These are phyloP conservation scores for Aulographum hederae DNA, from an alignment of 2,329 filamentous ascomycete genomes.

Conservation along the genomic window DNA sequence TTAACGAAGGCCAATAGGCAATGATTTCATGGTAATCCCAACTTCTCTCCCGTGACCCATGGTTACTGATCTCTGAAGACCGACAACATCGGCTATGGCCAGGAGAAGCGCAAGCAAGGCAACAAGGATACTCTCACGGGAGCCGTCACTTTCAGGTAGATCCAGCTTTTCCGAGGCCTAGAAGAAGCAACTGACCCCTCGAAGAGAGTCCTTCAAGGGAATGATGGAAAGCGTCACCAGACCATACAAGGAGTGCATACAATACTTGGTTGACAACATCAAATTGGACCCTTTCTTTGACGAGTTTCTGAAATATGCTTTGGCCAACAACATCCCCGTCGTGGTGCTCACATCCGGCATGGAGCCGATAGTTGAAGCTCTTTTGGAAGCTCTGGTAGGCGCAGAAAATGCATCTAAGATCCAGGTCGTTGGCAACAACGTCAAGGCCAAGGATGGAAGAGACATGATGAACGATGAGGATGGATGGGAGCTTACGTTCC, in stretches of 20 bases:
- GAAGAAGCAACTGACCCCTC: slow-evolving; percentile 1
- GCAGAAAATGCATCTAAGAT: slow-evolving; percentile 58
- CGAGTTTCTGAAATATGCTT: slow-evolving; percentile 72
- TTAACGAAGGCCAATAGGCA: too few species aligned
- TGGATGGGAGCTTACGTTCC: slow-evolving; percentile 78
- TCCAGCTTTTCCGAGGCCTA: neutral
- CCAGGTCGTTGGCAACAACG: slow-evolving; percentile 81
- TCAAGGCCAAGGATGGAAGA: slow-evolving; percentile 47
- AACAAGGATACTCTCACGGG: slow-evolving; percentile 63
- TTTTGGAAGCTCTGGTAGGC: slow-evolving; percentile 68
- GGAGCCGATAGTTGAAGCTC: slow-evolving; percentile 72
- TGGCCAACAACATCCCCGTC: slow-evolving; percentile 69
- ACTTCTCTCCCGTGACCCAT: slow-evolving; percentile 2
- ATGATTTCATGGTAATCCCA: slow-evolving; percentile 42
- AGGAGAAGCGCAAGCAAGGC: slow-evolving; percentile 46
- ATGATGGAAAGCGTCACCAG: slow-evolving; percentile 80
- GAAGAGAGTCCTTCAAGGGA: slow-evolving; percentile 60
- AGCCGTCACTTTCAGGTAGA: slow-evolving; percentile 50
- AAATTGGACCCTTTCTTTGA: slow-evolving; percentile 76
- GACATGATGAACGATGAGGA: slow-evolving; percentile 58
- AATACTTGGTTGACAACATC: slow-evolving; percentile 64
- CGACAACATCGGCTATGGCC: slow-evolving; percentile 78
- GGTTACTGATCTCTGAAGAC: slow-evolving; percentile 52
- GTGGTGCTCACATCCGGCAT: slow-evolving; percentile 88
- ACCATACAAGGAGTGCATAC: slow-evolving; percentile 68